Percentiles rank a stretch among this genome's conserved stretches.
phyloP scores from a whole-genome alignment of 192 early-diverging fungal species.

The Jimgerdemannia flammicorona region DNA sequence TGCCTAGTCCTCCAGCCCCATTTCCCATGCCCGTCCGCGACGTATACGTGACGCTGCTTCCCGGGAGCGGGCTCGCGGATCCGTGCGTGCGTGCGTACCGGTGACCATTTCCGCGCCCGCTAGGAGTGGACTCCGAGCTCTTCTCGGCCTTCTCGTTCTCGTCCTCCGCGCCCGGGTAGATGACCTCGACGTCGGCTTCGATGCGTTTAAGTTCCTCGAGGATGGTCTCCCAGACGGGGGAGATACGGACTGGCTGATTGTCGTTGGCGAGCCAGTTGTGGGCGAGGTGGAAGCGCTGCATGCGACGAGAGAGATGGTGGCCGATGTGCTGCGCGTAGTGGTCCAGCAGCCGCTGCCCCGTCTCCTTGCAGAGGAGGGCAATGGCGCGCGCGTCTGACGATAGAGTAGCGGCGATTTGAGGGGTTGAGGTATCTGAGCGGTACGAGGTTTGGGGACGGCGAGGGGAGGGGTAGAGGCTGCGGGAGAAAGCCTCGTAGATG shows the following conservation, averaged over 20 bases:
- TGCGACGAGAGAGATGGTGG: slow-evolving; percentile 2
- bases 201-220: background rate
- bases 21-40: too few species aligned
- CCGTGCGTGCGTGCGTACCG: background rate
- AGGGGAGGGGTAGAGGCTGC: background rate
- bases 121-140: background rate
- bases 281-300: slow-evolving; percentile 13
- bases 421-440: background rate
- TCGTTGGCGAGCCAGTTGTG: background rate
- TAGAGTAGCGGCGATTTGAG: slow-evolving; percentile 4
- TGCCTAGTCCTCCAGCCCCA: background rate
- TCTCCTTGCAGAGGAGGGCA: slow-evolving; percentile 9
- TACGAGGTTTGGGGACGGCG: background rate
- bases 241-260: background rate
- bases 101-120: background rate
- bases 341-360: slow-evolving; percentile 14
- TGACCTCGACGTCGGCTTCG: background rate
- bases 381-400: slow-evolving; percentile 9
- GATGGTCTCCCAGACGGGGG: background rate
- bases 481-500: slow-evolving; percentile 14
- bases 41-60: background rate
- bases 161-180: background rate
- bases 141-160: background rate
- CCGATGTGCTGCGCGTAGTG: slow-evolving; percentile 17
- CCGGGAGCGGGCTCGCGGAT: background rate